Base-by-base conservation (phyloP, 2,329 filamentous ascomycete species). In the Alternaria ethzedia region DNA sequence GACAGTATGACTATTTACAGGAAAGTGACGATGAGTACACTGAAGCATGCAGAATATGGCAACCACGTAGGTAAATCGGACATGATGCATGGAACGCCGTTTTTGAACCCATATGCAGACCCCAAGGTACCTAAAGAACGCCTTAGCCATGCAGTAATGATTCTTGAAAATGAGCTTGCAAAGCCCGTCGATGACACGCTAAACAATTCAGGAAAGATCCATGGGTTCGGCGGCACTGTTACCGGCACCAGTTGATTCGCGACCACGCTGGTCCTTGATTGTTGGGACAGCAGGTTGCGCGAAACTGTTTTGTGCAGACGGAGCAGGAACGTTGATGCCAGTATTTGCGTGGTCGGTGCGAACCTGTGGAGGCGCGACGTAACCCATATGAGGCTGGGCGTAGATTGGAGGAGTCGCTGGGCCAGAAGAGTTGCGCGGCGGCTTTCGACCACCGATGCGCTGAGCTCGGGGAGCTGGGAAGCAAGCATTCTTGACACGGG, bases 401-500 rank as follows among this genome's bases (percentile, higher is more conserved):
- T 70, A 70, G 10, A 63, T 54, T 3, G 57, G 66, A 13, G 69
- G 68, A 10, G 69, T 71, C 4, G 54, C 50, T 6, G 73, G 68
- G 12, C 65, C 69, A 6, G 69, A 73, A 3, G 68, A 69, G 45
- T 72, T 72, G 30, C 71, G 70, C 9, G 55, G n/a, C 11, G 50
- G 62, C 56, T 72, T 74, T 10, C 59, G 62, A 30, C 64, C 70
- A 23, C 64, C 66, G 26, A 63, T 55, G 15, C 73, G 70, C 36
- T 70, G 68, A 3, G 70, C 65, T 46, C 76, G 69, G 20, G 74
- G 70, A 26, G 71, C 70, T 8, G 75, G 75, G 43, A 70, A 74
- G 58, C 71, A 76, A 0, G 76, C 76, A 30, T 78, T 78, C 63
- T 75, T 78, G 15, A 79, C 72, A n/a, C 77, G 76, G 7, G 70